These are phyloP conservation scores for Oxyria digyna DNA, from an alignment of 148 eudicot genomes.

Conservation along the genomic window DNA sequence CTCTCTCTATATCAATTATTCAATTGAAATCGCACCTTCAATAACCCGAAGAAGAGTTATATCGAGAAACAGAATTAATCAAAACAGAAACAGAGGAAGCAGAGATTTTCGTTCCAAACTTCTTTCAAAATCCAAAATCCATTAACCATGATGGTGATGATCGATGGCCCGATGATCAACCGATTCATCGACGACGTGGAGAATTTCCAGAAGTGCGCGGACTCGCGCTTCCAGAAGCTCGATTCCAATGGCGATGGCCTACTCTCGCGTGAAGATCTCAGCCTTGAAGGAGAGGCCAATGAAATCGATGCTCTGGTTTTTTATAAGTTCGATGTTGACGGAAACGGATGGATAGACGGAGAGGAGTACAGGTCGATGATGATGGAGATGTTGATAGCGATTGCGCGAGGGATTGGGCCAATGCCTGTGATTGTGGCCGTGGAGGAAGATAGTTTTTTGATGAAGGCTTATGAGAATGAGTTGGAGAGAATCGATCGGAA, in stretches of 20 bases:
- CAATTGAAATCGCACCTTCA: too few relatives aligned
- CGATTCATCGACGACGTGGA: conserved; percentile 22
- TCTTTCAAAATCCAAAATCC: neutral
- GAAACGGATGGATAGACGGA: conserved; percentile 23
- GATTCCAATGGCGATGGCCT: conserved; percentile 27
- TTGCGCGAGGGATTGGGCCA: conserved; percentile 41
- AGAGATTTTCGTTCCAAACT: neutral
- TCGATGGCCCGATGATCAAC: conserved; percentile 5
- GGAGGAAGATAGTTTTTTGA: conserved; percentile 34
- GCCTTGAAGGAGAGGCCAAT: conserved; percentile 4
- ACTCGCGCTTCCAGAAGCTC: conserved; percentile 25
- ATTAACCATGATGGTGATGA: neutral
- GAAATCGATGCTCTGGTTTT: conserved; percentile 24
- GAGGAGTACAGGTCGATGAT: conserved; percentile 20
- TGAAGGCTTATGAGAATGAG: conserved; percentile 27
- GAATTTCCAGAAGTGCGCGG: conserved; percentile 22
- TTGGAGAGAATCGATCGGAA: conserved; percentile 9
- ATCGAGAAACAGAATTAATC: neutral
- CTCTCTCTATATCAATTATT: too few relatives aligned
- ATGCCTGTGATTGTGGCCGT: conserved; percentile 33
- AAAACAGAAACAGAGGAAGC: neutral
- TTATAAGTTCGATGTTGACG: conserved; percentile 22
- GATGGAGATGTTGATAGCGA: conserved; percentile 36
- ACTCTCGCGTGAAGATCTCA: conserved; percentile 27
- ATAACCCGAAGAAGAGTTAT: too few relatives aligned